A percentile compares a stretch with the other conserved stretches of the same genome.
Evolutionary conservation across 23 red algal genomes (phyloP).

Genomic region (Agarophyton chilense): DNA sequence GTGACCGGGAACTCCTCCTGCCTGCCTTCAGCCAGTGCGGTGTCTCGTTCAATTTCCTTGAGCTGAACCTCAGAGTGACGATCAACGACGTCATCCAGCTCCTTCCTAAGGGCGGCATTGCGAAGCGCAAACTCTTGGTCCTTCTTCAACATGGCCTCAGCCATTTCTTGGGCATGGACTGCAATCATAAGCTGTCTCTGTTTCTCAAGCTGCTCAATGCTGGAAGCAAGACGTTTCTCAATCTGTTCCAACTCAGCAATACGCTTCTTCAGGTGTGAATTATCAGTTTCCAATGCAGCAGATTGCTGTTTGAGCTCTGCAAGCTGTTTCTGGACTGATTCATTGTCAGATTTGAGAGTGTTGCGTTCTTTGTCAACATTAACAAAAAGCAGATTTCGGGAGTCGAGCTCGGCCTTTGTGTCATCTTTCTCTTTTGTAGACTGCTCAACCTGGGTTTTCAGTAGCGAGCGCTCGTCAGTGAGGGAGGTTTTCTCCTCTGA

Average conservation of each 20-base stretch:
- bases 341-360: constrained; percentile 29
- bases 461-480: neutral
- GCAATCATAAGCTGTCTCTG: constrained; percentile 19
- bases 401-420: constrained; percentile 40
- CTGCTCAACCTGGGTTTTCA: neutral
- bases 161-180: constrained; percentile 32
- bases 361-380: constrained; percentile 24
- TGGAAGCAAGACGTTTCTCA: constrained; percentile 13
- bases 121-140: constrained; percentile 35
- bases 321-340: constrained; percentile 14
- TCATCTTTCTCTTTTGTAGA: constrained; percentile 29
- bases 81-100: constrained; percentile 62
- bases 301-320: neutral
- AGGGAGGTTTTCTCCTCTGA: neutral
- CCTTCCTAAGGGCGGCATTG: constrained; percentile 49
- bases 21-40: neutral
- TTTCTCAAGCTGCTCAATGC: constrained; percentile 35
- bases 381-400: constrained; percentile 26
- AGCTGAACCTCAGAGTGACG: constrained; percentile 37
- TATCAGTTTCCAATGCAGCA: neutral
- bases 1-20: neutral
- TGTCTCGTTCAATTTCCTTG: constrained; percentile 13
- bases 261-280: constrained; percentile 7
- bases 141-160: constrained; percentile 30
- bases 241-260: constrained; percentile 10